These are phyloP conservation scores for Aethionema arabicum DNA, from an alignment of 345 rosid genomes.

Conservation along the genomic window DNA sequence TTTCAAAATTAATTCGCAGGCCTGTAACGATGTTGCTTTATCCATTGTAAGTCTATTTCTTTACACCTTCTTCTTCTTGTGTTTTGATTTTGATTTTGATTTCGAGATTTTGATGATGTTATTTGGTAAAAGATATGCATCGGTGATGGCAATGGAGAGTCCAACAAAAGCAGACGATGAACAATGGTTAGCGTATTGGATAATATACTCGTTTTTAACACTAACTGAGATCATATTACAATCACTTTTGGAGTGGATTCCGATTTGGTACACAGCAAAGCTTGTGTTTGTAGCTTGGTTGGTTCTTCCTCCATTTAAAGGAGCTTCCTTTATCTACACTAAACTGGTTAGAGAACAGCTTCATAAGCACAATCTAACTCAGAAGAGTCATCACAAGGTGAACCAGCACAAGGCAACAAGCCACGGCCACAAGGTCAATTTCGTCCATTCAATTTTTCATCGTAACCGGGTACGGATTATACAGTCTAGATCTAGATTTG, in stretches of 20 bases:
- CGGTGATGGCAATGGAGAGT: constrained; percentile 75
- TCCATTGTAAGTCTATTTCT: constrained; percentile 58
- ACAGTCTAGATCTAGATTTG: too few relatives aligned
- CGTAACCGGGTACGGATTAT: too few relatives aligned
- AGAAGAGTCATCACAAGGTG: too few relatives aligned
- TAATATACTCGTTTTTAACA: constrained; percentile 73
- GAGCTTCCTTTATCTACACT: constrained; percentile 75
- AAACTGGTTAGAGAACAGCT: constrained; percentile 51
- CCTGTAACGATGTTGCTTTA: constrained; percentile 75
- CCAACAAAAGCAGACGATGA: constrained; percentile 63
- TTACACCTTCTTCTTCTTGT: background rate
- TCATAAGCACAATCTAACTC: too few relatives aligned
- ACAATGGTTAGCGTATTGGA: constrained; percentile 98
- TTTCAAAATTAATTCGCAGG: constrained; percentile 35
- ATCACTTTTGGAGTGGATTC: constrained; percentile 71
- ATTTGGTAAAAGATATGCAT: constrained; percentile 54
- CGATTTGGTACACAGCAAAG: constrained; percentile 80
- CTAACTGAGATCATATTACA: constrained; percentile 71
- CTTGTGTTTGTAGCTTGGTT: constrained; percentile 65
- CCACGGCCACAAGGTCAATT: too few relatives aligned
- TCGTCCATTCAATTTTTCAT: too few relatives aligned
- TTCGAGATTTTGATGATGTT: background rate
- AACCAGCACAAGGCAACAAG: too few relatives aligned
- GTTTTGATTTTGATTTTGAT: background rate
- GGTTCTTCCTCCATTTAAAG: constrained; percentile 67